phyloP scores from a whole-genome alignment of 225 moss, liverwort and hornwort genomes.

The Pleurozium schreberi region DNA sequence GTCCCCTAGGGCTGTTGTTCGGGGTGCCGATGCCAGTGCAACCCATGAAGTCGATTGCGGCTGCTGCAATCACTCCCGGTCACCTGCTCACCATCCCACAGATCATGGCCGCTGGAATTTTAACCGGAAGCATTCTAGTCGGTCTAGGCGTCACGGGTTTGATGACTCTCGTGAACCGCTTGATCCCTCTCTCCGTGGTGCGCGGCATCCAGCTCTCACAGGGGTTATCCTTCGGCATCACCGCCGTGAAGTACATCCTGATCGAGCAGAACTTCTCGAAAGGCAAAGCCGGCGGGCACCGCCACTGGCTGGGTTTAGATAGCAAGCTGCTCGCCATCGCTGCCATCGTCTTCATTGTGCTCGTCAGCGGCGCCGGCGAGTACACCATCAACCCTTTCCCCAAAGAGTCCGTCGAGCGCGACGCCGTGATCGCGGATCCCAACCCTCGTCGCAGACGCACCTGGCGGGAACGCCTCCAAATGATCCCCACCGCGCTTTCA shows the following conservation, averaged over 20 bases:
- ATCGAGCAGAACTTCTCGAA: slow-evolving; percentile 42
- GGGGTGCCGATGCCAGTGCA: slow-evolving; percentile 76
- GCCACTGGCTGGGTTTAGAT: slow-evolving; percentile 65
- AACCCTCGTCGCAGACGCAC: neutral
- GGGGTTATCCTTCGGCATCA: slow-evolving; percentile 35
- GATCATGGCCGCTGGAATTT: slow-evolving; percentile 55
- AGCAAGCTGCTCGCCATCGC: slow-evolving; percentile 44
- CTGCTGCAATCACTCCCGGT: slow-evolving; percentile 36
- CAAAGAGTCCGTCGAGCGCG: slow-evolving; percentile 3
- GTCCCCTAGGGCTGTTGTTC: slow-evolving; percentile 17
- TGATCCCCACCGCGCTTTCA: slow-evolving; percentile 62
- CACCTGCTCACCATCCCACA: slow-evolving; percentile 39
- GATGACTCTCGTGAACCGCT: slow-evolving; percentile 24
- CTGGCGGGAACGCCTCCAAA: slow-evolving; percentile 3
- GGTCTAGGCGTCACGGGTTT: slow-evolving; percentile 34
- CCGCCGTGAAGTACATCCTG: slow-evolving; percentile 44
- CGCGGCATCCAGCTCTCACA: slow-evolving; percentile 52
- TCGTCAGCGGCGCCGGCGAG: slow-evolving; percentile 62
- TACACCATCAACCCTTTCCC: slow-evolving; percentile 6
- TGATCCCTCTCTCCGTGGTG: slow-evolving; percentile 43
- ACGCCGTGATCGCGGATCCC: neutral
- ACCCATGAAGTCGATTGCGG: slow-evolving; percentile 64
- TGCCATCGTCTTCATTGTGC: slow-evolving; percentile 44
- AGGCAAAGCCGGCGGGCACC: slow-evolving; percentile 12
- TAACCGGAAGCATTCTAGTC: slow-evolving; percentile 13